Percentiles rank a stretch among this genome's conserved stretches.
phyloP scores from a whole-genome alignment of 805 yeast genomes.

The Candida palmyrensis region DNA sequence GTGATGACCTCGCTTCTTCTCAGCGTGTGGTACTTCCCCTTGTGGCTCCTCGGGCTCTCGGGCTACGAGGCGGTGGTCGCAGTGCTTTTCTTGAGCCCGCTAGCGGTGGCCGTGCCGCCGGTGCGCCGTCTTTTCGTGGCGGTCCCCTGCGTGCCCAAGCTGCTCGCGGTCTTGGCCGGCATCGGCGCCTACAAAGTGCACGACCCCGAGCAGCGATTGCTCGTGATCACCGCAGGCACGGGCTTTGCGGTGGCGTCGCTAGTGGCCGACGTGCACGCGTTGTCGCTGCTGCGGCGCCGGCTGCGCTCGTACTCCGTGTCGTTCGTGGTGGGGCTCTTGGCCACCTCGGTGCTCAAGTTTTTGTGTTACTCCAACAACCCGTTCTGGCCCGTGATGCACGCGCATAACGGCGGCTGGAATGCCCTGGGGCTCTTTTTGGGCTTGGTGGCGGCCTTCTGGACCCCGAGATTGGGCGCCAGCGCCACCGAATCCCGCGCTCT shows the following conservation, averaged over 20 bases:
- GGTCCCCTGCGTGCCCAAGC: slow-evolving; percentile 51
- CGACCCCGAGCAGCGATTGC: slow-evolving; percentile 66
- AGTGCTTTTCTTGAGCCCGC: slow-evolving; percentile 52
- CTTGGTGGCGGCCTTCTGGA: slow-evolving; percentile 54
- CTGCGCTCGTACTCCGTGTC: slow-evolving; percentile 47
- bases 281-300: slow-evolving; percentile 22
- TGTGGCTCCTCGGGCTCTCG: slow-evolving; percentile 97
- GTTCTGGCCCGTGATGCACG: slow-evolving; percentile 91
- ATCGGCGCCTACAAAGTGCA: slow-evolving; percentile 69
- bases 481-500: slow-evolving; percentile 7
- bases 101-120: slow-evolving; percentile 42
- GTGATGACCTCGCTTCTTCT: slow-evolving; percentile 74
- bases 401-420: slow-evolving; percentile 82
- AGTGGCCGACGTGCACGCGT: slow-evolving; percentile 44
- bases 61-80: slow-evolving; percentile 79
- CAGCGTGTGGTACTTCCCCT: slow-evolving; percentile 94
- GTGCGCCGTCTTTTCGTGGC: slow-evolving; percentile 30
- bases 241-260: slow-evolving; percentile 58
- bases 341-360: slow-evolving; percentile 71
- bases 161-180: slow-evolving; percentile 56
- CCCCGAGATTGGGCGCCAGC: slow-evolving; percentile 34
- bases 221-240: slow-evolving; percentile 61
- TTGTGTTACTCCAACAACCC: slow-evolving; percentile 85
- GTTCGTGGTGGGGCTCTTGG: slow-evolving; percentile 64
- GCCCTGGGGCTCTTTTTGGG: slow-evolving; percentile 63